Percentiles rank a stretch among this genome's conserved stretches.
Conservation (phyloP, 192 early-diverging fungal species). For the Coemansia sp. region DNA sequence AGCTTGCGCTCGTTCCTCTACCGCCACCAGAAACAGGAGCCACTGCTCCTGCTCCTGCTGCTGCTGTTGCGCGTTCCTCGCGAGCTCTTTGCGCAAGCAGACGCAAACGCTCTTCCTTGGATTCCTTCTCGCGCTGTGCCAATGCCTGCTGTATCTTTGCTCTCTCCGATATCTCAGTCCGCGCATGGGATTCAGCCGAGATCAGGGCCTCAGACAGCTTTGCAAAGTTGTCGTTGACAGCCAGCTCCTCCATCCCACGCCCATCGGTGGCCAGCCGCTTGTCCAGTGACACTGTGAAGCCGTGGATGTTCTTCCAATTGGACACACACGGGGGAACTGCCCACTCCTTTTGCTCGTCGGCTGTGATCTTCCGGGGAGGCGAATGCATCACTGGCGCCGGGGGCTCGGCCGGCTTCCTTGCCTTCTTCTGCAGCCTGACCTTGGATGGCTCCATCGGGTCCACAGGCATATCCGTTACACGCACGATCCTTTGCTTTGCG, state of each 20-base stretch:
- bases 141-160: conserved; percentile 88
- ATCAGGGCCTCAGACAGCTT: conserved; percentile 91
- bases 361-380: conserved; percentile 93
- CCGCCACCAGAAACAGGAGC: neutral
- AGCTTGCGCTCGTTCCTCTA: too few species aligned
- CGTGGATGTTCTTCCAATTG: conserved; percentile 99
- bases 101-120: conserved; percentile 88
- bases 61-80: conserved; percentile 70
- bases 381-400: conserved; percentile 98
- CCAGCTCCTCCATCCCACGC: conserved; percentile 81
- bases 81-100: conserved; percentile 89
- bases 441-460: conserved; percentile 97
- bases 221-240: conserved; percentile 96
- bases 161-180: conserved; percentile 90
- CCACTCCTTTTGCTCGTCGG: conserved; percentile 97
- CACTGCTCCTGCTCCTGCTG: neutral
- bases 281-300: conserved; percentile 98
- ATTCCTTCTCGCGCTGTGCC: conserved; percentile 90
- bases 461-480: conserved; percentile 90
- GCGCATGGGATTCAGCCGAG: conserved; percentile 89
- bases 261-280: conserved; percentile 98
- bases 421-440: conserved; percentile 90
- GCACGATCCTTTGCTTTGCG: conserved; percentile 84
- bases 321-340: conserved; percentile 97
- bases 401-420: conserved; percentile 80